Evolutionary conservation across 2,329 filamentous ascomycete species (phyloP).

Genomic region (Nemania serpens): DNA sequence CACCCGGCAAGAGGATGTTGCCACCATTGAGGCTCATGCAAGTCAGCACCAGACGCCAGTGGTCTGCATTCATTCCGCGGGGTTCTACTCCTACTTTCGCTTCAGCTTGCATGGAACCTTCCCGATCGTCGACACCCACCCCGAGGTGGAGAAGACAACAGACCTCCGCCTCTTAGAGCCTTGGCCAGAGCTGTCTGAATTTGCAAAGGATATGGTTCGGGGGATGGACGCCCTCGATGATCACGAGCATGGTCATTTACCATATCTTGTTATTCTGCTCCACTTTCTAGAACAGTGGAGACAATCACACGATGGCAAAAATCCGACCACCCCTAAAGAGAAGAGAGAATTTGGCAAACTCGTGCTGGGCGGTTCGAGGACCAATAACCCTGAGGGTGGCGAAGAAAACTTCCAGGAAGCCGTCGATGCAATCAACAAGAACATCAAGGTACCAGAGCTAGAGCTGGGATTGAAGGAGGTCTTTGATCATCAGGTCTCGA

Average conservation of each 20-base stretch:
- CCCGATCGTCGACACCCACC: slow-evolving; percentile 94
- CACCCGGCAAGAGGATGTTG: slow-evolving; percentile 50
- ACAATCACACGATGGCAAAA: slow-evolving; percentile 65
- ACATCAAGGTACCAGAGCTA: slow-evolving; percentile 71
- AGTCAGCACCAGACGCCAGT: slow-evolving; percentile 69
- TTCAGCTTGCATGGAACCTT: slow-evolving; percentile 77
- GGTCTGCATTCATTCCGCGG: slow-evolving; percentile 83
- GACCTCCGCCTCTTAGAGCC: slow-evolving; percentile 84
- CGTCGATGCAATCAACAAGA: slow-evolving; percentile 82
- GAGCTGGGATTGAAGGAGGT: slow-evolving; percentile 75
- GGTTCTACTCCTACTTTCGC: slow-evolving; percentile 91
- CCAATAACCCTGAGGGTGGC: slow-evolving; percentile 76
- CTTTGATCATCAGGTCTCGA: slow-evolving; percentile 66
- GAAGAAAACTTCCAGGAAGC: slow-evolving; percentile 99
- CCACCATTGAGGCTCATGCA: slow-evolving; percentile 53
- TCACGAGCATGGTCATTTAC: slow-evolving; percentile 89
- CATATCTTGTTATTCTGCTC: slow-evolving; percentile 81
- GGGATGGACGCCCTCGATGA: slow-evolving; percentile 72
- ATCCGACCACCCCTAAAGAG: slow-evolving; percentile 78
- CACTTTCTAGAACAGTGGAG: slow-evolving; percentile 86
- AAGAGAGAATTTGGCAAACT: slow-evolving; percentile 81
- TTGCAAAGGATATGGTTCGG: slow-evolving; percentile 68
- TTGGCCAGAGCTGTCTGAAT: slow-evolving; percentile 79
- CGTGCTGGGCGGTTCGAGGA: slow-evolving; percentile 70
- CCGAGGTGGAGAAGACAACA: slow-evolving; percentile 80